Percentiles rank a stretch among this genome's conserved stretches.
Conservation (phyloP, 768 basidiomycete genomes). For the Favolaschia claudopus region DNA sequence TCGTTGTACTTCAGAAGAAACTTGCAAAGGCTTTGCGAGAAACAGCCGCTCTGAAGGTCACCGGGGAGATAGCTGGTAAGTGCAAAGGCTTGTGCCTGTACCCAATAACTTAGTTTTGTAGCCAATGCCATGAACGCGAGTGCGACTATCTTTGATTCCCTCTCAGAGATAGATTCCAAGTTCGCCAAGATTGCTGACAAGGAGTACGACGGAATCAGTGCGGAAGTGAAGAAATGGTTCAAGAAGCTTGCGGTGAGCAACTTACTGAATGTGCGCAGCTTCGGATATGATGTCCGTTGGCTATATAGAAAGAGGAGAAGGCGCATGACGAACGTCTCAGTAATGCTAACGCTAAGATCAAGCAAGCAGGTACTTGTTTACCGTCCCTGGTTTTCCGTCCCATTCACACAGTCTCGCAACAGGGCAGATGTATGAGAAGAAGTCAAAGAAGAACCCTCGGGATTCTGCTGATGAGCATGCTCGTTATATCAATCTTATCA, state of each 20-base stretch:
- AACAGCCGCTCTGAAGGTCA: slow-evolving; percentile 65
- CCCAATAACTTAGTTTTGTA: slow-evolving; percentile 33
- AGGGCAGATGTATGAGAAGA: slow-evolving; percentile 83
- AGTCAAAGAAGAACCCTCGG: slow-evolving; percentile 72
- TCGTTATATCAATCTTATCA: slow-evolving; percentile 78
- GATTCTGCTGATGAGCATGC: slow-evolving; percentile 80
- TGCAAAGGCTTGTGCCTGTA: too few relatives aligned
- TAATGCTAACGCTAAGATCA: slow-evolving; percentile 74
- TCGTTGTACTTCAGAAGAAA: slow-evolving; percentile 76
- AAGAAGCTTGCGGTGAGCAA: slow-evolving; percentile 77
- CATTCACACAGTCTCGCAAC: slow-evolving; percentile 11
- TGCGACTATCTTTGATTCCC: slow-evolving; percentile 71
- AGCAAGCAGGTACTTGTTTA: slow-evolving; percentile 67
- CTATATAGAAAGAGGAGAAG: slow-evolving; percentile 77
- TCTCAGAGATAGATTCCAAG: slow-evolving; percentile 76
- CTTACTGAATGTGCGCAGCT: slow-evolving; percentile 4
- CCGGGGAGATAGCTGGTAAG: slow-evolving; percentile 69
- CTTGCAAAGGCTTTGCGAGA: slow-evolving; percentile 76
- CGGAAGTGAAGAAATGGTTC: slow-evolving; percentile 86
- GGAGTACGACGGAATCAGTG: slow-evolving; percentile 69
- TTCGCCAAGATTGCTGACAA: slow-evolving; percentile 79
- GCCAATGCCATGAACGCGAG: slow-evolving; percentile 73
- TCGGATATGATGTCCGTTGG: too few relatives aligned
- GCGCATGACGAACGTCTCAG: slow-evolving; percentile 75
- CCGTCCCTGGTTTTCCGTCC: background rate